Evolutionary conservation across 2,329 filamentous ascomycete genomes (phyloP).

Genomic region (Arthrinium phaeospermum): DNA sequence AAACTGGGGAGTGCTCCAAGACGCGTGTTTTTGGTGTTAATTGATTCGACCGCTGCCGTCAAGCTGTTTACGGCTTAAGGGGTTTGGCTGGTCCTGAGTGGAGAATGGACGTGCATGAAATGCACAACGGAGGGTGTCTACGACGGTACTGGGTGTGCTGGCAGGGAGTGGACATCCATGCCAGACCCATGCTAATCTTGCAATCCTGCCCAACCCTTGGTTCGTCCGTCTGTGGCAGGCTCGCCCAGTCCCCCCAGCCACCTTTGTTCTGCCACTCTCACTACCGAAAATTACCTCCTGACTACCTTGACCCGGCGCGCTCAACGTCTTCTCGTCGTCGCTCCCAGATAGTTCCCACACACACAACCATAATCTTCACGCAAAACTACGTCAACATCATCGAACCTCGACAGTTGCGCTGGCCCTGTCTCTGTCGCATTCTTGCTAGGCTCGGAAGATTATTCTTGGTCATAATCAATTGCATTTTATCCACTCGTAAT

Average conservation of each 20-base stretch:
- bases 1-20: background rate
- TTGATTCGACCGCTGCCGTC: slow-evolving; percentile 3
- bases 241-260: slow-evolving; percentile 20
- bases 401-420: background rate
- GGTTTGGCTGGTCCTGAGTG: background rate
- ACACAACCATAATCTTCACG: slow-evolving; percentile 3
- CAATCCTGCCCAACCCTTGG: background rate
- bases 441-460: slow-evolving; percentile 1
- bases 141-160: background rate
- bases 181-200: background rate
- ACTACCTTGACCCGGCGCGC: slow-evolving; percentile 4
- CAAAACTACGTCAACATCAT: slow-evolving; percentile 11
- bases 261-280: slow-evolving; percentile 18
- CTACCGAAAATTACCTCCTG: slow-evolving; percentile 11
- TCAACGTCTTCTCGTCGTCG: slow-evolving; percentile 11
- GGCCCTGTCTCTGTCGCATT: slow-evolving; percentile 1
- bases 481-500: slow-evolving; percentile 3
- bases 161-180: background rate
- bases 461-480: background rate
- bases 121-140: background rate
- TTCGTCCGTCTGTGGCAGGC: background rate
- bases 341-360: slow-evolving; percentile 10
- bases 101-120: background rate
- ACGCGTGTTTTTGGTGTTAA: slow-evolving; percentile 11
- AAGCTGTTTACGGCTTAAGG: background rate